A percentile compares a stretch with the other conserved stretches of the same genome.
Evolutionary conservation across 106 monocot genomes (phyloP).

Genomic region (Allium fistulosum): DNA sequence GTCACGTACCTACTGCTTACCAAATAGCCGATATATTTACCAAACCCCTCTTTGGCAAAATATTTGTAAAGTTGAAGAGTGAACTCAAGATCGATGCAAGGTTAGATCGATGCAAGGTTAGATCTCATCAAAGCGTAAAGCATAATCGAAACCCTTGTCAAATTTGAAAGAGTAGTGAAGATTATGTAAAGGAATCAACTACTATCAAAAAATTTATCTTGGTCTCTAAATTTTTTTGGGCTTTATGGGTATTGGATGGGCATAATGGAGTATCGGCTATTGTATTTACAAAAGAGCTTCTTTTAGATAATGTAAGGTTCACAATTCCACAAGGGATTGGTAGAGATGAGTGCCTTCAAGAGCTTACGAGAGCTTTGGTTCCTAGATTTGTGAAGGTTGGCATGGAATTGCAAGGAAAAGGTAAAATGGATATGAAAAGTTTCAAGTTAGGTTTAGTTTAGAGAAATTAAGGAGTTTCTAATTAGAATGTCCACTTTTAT

Average conservation of each 20-base stretch:
- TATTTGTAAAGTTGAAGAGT: too few species aligned
- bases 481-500: too few species aligned
- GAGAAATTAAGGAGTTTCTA: neutral
- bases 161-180: too few species aligned
- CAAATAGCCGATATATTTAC: too few species aligned
- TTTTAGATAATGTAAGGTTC: slow-evolving; percentile 75
- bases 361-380: slow-evolving; percentile 70
- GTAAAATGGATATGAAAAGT: slow-evolving; percentile 4
- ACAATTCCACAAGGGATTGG: slow-evolving; percentile 46
- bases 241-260: slow-evolving; percentile 61
- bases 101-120: too few species aligned
- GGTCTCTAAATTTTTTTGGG: neutral
- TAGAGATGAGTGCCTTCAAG: slow-evolving; percentile 77
- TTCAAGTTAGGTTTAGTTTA: neutral
- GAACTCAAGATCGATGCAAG: too few species aligned
- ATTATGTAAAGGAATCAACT: too few species aligned
- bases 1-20: too few species aligned
- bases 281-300: slow-evolving; percentile 72
- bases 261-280: slow-evolving; percentile 94
- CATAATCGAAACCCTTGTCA: too few species aligned
- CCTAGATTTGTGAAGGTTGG: slow-evolving; percentile 91
- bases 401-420: slow-evolving; percentile 83
- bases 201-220: neutral
- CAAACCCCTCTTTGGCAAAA: too few species aligned
- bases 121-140: too few species aligned